Conservation (phyloP, 768 basidiomycete genomes). For the Dictyophora rubrovolvata region DNA sequence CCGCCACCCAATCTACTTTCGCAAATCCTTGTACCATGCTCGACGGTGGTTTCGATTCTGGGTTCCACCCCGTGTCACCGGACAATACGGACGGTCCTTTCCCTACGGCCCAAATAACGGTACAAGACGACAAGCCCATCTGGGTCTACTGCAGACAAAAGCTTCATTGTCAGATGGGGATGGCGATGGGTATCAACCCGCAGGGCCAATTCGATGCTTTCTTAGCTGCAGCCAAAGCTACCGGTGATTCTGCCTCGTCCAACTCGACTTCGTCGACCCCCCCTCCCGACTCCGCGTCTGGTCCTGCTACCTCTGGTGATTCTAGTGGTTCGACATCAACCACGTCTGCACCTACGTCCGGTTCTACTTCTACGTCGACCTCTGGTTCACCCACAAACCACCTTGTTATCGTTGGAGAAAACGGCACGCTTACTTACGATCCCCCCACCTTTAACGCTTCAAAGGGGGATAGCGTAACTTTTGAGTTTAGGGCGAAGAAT, state of each 20-base stretch:
- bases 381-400: slow-evolving; percentile 27
- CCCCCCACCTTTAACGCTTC: slow-evolving; percentile 38
- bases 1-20: slow-evolving; percentile 42
- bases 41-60: slow-evolving; percentile 7
- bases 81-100: slow-evolving; percentile 31
- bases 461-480: slow-evolving; percentile 42
- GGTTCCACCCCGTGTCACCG: slow-evolving; percentile 26
- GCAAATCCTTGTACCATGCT: slow-evolving; percentile 24
- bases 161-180: slow-evolving; percentile 48
- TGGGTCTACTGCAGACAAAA: slow-evolving; percentile 41
- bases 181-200: slow-evolving; percentile 62
- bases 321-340: slow-evolving; percentile 25
- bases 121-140: slow-evolving; percentile 20
- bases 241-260: neutral
- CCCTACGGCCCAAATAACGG: slow-evolving; percentile 32
- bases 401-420: slow-evolving; percentile 35
- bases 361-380: slow-evolving; percentile 10
- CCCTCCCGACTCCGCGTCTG: too few species aligned
- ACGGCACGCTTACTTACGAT: slow-evolving; percentile 30
- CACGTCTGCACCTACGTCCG: slow-evolving; percentile 29
- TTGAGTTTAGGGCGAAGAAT: slow-evolving; percentile 29
- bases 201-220: slow-evolving; percentile 17
- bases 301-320: slow-evolving; percentile 13
- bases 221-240: slow-evolving; percentile 5
- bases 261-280: neutral